These are phyloP conservation scores for Acrodontium crateriforme DNA, from an alignment of 2,329 filamentous ascomycete genomes.

Conservation along the genomic window DNA sequence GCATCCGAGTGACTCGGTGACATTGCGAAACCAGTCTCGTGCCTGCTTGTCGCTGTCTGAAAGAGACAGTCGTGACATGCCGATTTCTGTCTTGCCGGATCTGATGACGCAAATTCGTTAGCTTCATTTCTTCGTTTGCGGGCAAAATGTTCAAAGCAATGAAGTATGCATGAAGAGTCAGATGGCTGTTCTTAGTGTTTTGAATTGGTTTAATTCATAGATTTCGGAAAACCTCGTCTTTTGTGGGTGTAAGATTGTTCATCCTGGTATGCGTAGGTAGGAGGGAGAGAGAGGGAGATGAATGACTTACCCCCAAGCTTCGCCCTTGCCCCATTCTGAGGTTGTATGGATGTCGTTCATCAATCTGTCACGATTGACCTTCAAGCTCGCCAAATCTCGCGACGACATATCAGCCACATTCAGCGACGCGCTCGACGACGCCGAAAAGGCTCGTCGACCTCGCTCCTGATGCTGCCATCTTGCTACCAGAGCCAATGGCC, in stretches of 20 bases:
- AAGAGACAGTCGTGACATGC: constrained; percentile 62
- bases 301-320: constrained; percentile 50
- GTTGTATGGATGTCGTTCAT: constrained; percentile 52
- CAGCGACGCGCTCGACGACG: no score
- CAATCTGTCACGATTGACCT: constrained; percentile 45
- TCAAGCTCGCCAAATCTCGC: constrained; percentile 37
- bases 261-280: constrained; percentile 7
- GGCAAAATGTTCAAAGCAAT: background rate
- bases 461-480: no score
- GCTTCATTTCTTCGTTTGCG: constrained; percentile 1
- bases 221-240: constrained; percentile 8
- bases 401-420: constrained; percentile 38
- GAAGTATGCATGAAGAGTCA: constrained; percentile 4
- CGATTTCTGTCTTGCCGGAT: constrained; percentile 44
- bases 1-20: constrained; percentile 50
- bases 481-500: no score
- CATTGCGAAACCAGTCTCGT: constrained; percentile 61
- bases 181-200: constrained; percentile 15
- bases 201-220: constrained; percentile 4
- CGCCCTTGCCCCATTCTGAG: constrained; percentile 52
- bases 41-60: constrained; percentile 57
- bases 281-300: constrained; percentile 3
- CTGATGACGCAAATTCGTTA: constrained; percentile 2
- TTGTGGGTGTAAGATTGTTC: constrained; percentile 10
- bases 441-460: no score